Conservation (phyloP, 2,329 filamentous ascomycete species). For the Davidsoniella australis region DNA sequence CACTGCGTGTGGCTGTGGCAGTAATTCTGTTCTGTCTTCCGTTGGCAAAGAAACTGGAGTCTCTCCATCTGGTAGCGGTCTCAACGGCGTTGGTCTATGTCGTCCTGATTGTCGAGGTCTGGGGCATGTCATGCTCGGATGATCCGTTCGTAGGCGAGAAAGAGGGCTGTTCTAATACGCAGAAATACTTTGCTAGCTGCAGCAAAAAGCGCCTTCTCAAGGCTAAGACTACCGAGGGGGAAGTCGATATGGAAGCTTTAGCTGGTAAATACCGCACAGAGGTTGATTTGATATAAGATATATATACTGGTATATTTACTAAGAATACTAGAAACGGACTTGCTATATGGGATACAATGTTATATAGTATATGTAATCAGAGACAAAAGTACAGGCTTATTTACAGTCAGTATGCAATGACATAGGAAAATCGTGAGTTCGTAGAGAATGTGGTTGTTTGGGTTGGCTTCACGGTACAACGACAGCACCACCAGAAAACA, state of each 20-base stretch:
- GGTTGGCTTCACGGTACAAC: background rate
- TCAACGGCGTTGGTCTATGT: constrained; percentile 28
- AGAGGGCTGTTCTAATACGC: background rate
- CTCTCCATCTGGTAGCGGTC: constrained; percentile 27
- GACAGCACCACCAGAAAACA: constrained; percentile 14
- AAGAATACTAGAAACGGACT: background rate
- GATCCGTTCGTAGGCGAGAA: constrained; percentile 26
- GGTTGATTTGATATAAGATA: background rate
- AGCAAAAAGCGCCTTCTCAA: background rate
- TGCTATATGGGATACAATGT: background rate
- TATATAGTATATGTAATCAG: background rate
- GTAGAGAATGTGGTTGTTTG: background rate
- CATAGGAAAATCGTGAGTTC: background rate
- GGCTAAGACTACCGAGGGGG: background rate
- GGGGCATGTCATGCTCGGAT: constrained; percentile 27
- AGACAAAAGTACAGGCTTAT: background rate
- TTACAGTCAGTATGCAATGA: background rate
- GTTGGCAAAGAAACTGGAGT: constrained; percentile 27
- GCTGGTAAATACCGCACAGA: background rate
- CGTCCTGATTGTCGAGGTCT: constrained; percentile 24
- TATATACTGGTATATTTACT: background rate
- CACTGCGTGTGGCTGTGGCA: constrained; percentile 31
- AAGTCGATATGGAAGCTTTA: background rate
- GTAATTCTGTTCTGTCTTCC: constrained; percentile 39
- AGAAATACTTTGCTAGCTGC: background rate